Evolutionary conservation across 1,284 basidiomycete species (phyloP), one percentile per base, ranked within the genome.

Genomic region (Ustilago bromivora): DNA sequence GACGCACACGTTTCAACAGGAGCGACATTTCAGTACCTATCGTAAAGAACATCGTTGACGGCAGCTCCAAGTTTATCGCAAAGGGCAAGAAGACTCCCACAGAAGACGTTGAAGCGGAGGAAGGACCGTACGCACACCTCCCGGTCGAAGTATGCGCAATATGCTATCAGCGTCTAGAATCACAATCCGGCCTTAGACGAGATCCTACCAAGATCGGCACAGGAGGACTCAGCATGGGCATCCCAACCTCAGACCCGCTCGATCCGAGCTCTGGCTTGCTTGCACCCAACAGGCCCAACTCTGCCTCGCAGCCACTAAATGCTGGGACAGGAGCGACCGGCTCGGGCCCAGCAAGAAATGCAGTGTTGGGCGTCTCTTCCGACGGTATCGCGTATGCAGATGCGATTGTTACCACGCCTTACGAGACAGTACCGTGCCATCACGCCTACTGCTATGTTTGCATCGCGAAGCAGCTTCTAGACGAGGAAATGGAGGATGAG

Each of bases 381-480:
- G 77, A 75, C 32, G 84, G 84, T 3, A 71, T 85, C 12, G 65
- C 72, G 8, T 85, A 84, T 56, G 76, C 82, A 17, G 80, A 82
- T 41, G 80, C 82, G 8, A 66, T 79, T 49, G 63, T 77, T 4
- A 77, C 79, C 17, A 78, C 77, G 7, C 71, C 85, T 2, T 86
- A 86, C 71, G 65, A 71, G 40, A 78, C 80, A n/a, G 54, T 78
- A n/a, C 82, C 82, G 19, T 86, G 85, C 58, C 61, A 70, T 1
- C 70, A 81, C 23, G 34, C 41, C 12, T 86, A 86, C 64, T 86
- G 85, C 76, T 86, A 86, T 58, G 74, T 79, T 36, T 86, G 85
- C 67, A 77, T 86, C 32, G 71, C 81, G 4, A 76, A 65, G 19
- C 74, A 80, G 63, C 63, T 86, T 52, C 58, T 85, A 9, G 69